Base-by-base conservation (phyloP, 805 yeast genomes). In the Metschnikowia vanudenii region DNA sequence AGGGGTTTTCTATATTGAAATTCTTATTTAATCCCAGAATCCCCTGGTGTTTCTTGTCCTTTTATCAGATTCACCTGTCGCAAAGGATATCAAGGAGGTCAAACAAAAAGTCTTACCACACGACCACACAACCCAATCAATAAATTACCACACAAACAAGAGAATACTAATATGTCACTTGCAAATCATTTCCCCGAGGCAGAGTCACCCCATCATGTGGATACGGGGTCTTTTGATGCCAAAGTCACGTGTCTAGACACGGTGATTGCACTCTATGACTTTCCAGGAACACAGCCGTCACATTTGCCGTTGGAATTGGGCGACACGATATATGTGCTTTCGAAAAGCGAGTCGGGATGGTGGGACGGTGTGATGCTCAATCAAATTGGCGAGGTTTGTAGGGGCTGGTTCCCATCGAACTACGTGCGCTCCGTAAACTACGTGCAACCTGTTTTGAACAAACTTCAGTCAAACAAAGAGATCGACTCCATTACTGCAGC, bases 361-460 rank as follows among this genome's bases (percentile, higher is more conserved):
- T 88, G 95, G 94, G 96, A 89, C 62, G 96, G 96, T 10, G 73
- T 84, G 14, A 41, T 64, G 5, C 43, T 63, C 53, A 70, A 31
- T 41, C 56, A 47, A 45, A 56, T 48, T 51, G 76, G 77, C 6
- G 75, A 70, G 4, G 62, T 76, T 5, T 57, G 61, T 33, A 74
- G 95, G 59, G 96, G 96, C 55, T 89, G 96, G 96, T 87, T 89
- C 68, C 96, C 96, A 14, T 77, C 77, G 40, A 78, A 76, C 47
- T 83, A 76, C 63, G 81, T 81, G 22, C 73, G 77, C 39, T 61
- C 75, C 1, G 73, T 72, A 16, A 69, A 71, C 55, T 72, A 71
- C 52, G 71, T 67, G 30, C 73, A 69, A 55, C 76, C 72, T 8
- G 67, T 69, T 19, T 57, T 71, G 40, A 64, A 67, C 49, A 63